Conservation (phyloP, 2,329 filamentous ascomycete species). For the Colletotrichum tanaceti region DNA sequence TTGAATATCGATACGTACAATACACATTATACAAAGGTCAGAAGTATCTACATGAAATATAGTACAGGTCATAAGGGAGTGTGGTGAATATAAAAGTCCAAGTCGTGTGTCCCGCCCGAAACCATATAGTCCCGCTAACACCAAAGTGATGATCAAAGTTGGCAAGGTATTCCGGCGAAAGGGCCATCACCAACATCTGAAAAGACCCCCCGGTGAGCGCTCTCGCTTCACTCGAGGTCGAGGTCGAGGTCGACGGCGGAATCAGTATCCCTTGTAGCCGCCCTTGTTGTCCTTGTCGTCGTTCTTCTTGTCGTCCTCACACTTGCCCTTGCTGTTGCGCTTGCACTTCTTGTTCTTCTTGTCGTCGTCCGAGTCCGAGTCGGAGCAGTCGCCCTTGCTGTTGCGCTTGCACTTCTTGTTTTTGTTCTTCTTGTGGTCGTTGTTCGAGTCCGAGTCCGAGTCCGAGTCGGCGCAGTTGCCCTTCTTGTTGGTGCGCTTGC, state of each 20-base stretch:
- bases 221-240: not conserved
- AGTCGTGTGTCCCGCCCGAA: not conserved
- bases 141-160: not conserved
- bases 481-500: constrained; percentile 34
- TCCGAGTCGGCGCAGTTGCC: constrained; percentile 21
- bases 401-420: constrained; percentile 32
- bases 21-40: not conserved
- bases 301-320: not conserved
- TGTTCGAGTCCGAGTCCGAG: not conserved
- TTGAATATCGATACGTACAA: not conserved
- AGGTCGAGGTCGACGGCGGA: not conserved
- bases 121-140: not conserved
- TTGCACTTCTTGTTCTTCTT: constrained; percentile 7
- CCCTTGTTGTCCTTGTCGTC: constrained; percentile 8
- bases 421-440: constrained; percentile 6
- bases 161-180: not conserved
- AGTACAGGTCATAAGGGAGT: not conserved
- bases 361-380: not conserved
- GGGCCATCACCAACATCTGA: not conserved
- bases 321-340: too few relatives aligned
- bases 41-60: not conserved
- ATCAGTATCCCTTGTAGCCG: not conserved
- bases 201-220: not conserved
- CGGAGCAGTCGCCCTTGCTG: constrained; percentile 32
- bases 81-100: not conserved